Evolutionary conservation across 805 yeast species (phyloP), one percentile per base, ranked within the genome.

Genomic region (Teunomyces aglyptinius): DNA sequence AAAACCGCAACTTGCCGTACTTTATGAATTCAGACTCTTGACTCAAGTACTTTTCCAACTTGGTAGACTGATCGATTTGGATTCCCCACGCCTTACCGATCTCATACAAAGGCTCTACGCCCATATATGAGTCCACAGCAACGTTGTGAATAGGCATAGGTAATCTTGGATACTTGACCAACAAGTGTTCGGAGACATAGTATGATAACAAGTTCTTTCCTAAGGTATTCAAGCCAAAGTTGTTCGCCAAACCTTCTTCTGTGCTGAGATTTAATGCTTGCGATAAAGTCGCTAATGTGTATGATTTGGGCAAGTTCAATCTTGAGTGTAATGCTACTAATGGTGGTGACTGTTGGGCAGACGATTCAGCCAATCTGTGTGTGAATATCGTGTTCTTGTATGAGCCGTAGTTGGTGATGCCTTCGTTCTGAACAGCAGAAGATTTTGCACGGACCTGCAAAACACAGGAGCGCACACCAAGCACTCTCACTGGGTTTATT

Each of bases 1-100:
- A 58, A 50, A 67, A 86, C 64, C 89, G 76, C 52, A 84, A 73
- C 65, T 77, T 85, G 38, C 97, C 97, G 57, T 81, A 78, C 47
- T 80, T 77, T 60, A 83, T 75, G 49, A 80, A 76, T 50, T 79
- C 81, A 13, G 86, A 81, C 62, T 86, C 95, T 45, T 85, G 79
- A 27, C 84, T 75, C 54, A 89, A 70, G 56, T 77, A 81, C 57
- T 89, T 81, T 41, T 83, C 83, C 49, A 89, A 65, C 39, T 83
- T 75, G 16, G 88, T 69, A 5, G 82, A 70, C 6, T 69, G 66
- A 61, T 91, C 97, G 13, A 78, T 75, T 66, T 89, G 91, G 41
- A 94, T 83, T 69, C 99, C 99, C 97, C 97, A 94, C 15, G 70
- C 60, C 57, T 75, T 77, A 29, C 90, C 97, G 20, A 90, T 71